A percentile compares a stretch with the other conserved stretches of the same genome.
phyloP scores from a whole-genome alignment of 169 alveolate genomes.

The Cytauxzoon felis region DNA sequence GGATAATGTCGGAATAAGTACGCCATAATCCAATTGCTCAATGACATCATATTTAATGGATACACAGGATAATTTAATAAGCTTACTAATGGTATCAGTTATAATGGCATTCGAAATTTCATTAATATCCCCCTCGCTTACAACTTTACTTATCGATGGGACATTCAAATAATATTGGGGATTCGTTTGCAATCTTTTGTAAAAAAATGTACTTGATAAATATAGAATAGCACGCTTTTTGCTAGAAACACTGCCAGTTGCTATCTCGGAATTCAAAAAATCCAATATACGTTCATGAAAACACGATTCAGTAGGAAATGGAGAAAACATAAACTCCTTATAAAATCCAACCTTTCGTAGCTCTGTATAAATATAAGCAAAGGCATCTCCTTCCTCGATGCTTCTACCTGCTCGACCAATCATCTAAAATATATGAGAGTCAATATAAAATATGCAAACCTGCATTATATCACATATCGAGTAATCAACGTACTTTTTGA shows the following conservation, averaged over 20 bases:
- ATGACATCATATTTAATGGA: neutral
- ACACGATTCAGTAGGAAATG: constrained; percentile 98
- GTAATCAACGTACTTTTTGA: constrained; percentile 60
- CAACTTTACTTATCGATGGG: constrained; percentile 36
- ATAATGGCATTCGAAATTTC: constrained; percentile 39
- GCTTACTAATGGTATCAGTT: constrained; percentile 13
- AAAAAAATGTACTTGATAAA: constrained; percentile 83
- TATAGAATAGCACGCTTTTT: constrained; percentile 76
- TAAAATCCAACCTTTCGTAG: constrained; percentile 94
- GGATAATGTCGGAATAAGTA: constrained; percentile 54
- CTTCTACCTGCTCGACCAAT: constrained; percentile 99
- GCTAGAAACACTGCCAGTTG: constrained; percentile 87
- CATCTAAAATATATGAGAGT: constrained; percentile 76
- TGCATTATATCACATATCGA: constrained; percentile 65
- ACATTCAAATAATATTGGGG: constrained; percentile 70
- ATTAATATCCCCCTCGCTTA: constrained; percentile 26
- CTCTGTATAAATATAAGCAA: constrained; percentile 93
- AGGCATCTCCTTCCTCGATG: constrained; percentile 92
- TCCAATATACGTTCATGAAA: constrained; percentile 87
- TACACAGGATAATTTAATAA: constrained; percentile 48
- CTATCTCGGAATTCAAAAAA: constrained; percentile 97
- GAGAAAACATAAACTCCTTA: constrained; percentile 95
- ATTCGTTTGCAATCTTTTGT: constrained; percentile 70
- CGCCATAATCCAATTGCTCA: constrained; percentile 5
- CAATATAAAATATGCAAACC: constrained; percentile 1